Conservation (phyloP, 352 stramenopile species). For the Aphanomyces invadans region DNA sequence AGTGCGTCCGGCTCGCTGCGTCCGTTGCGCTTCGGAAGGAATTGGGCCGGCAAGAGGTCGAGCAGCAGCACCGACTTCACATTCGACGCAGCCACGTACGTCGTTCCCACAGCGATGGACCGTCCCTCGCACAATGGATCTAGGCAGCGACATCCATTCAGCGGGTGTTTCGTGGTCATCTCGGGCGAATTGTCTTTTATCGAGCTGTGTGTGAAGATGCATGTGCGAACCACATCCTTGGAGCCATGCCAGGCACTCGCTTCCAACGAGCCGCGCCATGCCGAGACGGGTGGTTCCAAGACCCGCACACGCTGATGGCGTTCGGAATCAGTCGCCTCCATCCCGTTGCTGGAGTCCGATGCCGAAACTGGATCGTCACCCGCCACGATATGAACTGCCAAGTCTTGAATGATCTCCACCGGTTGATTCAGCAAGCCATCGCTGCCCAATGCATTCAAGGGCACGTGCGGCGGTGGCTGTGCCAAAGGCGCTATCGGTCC, state of each 20-base stretch:
- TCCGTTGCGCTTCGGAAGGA: conserved; percentile 3
- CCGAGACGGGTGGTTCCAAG: conserved; percentile 19
- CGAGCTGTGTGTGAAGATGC: conserved; percentile 1
- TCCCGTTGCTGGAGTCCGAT: background rate
- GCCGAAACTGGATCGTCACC: background rate
- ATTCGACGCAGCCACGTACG: background rate
- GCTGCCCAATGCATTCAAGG: conserved; percentile 15
- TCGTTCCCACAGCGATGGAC: background rate
- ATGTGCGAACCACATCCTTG: background rate
- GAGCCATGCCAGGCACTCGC: background rate
- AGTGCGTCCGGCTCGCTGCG: conserved; percentile 9
- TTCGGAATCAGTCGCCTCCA: background rate
- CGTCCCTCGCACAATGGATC: background rate
- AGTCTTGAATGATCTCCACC: background rate
- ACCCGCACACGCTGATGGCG: conserved; percentile 1
- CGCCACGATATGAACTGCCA: background rate
- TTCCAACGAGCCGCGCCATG: no score
- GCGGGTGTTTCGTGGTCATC: background rate
- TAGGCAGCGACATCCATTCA: background rate
- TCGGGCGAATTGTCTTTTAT: background rate
- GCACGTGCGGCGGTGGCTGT: conserved; percentile 2
- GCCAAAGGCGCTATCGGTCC: background rate
- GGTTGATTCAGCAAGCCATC: background rate
- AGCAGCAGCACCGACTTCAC: background rate
- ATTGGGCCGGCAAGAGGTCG: background rate